A percentile compares a stretch with the other conserved stretches of the same genome.
These are phyloP conservation scores for Persicaria tinctoria DNA, from an alignment of 148 eudicot species.

Conservation along the genomic window DNA sequence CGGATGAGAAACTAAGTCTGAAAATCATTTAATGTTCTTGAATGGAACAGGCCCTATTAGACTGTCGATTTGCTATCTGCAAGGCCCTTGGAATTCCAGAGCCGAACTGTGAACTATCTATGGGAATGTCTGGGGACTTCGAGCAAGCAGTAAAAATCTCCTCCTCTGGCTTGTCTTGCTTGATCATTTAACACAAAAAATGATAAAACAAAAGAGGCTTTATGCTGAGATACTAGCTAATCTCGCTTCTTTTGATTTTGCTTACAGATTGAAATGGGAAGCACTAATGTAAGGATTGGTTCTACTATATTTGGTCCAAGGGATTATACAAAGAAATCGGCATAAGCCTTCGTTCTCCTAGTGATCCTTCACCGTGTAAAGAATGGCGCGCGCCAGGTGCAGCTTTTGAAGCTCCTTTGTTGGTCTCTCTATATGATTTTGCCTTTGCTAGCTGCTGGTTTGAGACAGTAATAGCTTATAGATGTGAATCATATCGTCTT, in stretches of 20 bases:
- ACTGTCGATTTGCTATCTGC: conserved; percentile 67
- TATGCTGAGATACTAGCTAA: background rate
- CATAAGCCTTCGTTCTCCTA: background rate
- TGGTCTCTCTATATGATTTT: too few relatives aligned
- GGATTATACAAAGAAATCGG: conserved; percentile 57
- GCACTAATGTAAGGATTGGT: conserved; percentile 89
- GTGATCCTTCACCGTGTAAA: background rate
- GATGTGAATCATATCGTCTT: too few relatives aligned
- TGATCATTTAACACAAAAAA: background rate
- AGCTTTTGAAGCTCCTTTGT: too few relatives aligned
- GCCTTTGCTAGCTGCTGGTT: too few relatives aligned
- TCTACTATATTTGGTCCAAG: conserved; percentile 96
- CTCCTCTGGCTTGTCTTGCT: background rate
- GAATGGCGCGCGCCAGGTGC: background rate
- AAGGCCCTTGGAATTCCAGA: conserved; percentile 68
- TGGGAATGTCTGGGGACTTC: conserved; percentile 99
- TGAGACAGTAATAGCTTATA: too few relatives aligned
- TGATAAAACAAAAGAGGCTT: background rate
- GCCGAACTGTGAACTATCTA: conserved; percentile 71
- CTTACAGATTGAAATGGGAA: conserved; percentile 90
- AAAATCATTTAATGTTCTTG: background rate
- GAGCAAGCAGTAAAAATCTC: conserved; percentile 70
- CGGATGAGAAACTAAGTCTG: background rate
- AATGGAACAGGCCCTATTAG: conserved; percentile 49
- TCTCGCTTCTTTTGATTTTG: background rate